These are phyloP conservation scores for Cryphonectria nitschkei DNA, from an alignment of 2,329 filamentous ascomycete genomes.

Conservation along the genomic window DNA sequence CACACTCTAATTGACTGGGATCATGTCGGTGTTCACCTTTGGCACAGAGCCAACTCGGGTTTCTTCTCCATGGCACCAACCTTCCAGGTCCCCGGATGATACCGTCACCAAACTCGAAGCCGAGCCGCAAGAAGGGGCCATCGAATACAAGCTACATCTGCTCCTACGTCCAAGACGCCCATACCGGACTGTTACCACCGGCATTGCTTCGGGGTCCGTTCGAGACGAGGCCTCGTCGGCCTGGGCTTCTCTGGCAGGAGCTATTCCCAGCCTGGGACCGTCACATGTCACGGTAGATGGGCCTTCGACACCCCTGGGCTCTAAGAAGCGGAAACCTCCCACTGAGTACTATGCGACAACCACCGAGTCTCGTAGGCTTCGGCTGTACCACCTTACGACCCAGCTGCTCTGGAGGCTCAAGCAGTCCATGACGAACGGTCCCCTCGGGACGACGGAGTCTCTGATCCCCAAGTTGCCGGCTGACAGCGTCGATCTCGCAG, in stretches of 20 bases:
- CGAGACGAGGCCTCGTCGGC: slow-evolving; percentile 5
- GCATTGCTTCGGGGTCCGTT: slow-evolving; percentile 17
- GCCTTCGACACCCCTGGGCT: slow-evolving; percentile 38
- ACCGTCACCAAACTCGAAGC: slow-evolving; percentile 76
- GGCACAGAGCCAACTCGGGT: slow-evolving; percentile 86
- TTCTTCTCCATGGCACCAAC: slow-evolving; percentile 83
- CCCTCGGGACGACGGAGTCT: slow-evolving; percentile 51
- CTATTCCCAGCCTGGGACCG: slow-evolving; percentile 30
- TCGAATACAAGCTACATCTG: slow-evolving; percentile 95
- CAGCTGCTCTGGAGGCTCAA: slow-evolving; percentile 94
- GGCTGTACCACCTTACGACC: slow-evolving; percentile 89
- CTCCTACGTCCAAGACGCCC: slow-evolving; percentile 76
- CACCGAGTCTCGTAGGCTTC: slow-evolving; percentile 75
- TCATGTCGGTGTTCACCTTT: slow-evolving; percentile 97
- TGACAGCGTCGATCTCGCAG: slow-evolving; percentile 51
- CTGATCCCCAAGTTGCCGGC: slow-evolving; percentile 78
- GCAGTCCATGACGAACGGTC: slow-evolving; percentile 79
- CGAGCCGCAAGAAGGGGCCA: slow-evolving; percentile 91
- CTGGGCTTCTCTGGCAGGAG: slow-evolving; percentile 19
- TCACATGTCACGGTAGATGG: slow-evolving; percentile 11
- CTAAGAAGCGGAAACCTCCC: slow-evolving; percentile 12
- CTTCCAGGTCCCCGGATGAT: slow-evolving; percentile 47
- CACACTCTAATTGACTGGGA: slow-evolving; percentile 40
- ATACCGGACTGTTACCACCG: slow-evolving; percentile 70
- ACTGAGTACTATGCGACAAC: slow-evolving; percentile 35